These are phyloP conservation scores for Aspergillus indologenus DNA, from an alignment of 495 filamentous ascomycete genomes.

Conservation along the genomic window DNA sequence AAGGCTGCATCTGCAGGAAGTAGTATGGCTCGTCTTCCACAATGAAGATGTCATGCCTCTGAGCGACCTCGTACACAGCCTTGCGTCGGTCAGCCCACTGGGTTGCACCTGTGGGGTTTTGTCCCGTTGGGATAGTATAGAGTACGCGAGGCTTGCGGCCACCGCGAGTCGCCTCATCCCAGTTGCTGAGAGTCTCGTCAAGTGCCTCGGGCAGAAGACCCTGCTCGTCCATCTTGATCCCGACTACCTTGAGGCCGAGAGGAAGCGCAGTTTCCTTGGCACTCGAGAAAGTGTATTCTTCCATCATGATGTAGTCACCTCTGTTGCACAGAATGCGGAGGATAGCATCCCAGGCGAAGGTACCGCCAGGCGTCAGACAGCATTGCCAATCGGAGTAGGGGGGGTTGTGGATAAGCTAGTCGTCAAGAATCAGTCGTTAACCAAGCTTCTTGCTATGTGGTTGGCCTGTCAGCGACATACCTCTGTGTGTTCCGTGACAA, in stretches of 20 bases:
- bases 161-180: constrained; percentile 56
- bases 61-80: constrained; percentile 70
- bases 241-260: constrained; percentile 67
- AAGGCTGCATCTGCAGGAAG: constrained; percentile 93
- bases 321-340: constrained; percentile 73
- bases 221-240: constrained; percentile 74
- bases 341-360: constrained; percentile 70
- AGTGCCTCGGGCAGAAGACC: constrained; percentile 67
- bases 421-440: constrained; percentile 5
- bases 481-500: constrained; percentile 90
- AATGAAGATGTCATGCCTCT: constrained; percentile 82
- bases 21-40: constrained; percentile 97
- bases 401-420: constrained; percentile 40
- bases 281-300: constrained; percentile 82
- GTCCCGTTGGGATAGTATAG: constrained; percentile 59
- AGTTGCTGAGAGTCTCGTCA: constrained; percentile 63
- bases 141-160: constrained; percentile 70
- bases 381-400: constrained; percentile 81
- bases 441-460: neutral
- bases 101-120: constrained; percentile 94
- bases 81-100: constrained; percentile 60
- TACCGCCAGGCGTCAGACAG: constrained; percentile 71
- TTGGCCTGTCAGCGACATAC: constrained; percentile 25
- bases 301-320: constrained; percentile 71
- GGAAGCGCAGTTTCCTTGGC: constrained; percentile 79